Base-by-base conservation (phyloP, 176 grass and related monocot genomes). In the Thalia dealbata region DNA sequence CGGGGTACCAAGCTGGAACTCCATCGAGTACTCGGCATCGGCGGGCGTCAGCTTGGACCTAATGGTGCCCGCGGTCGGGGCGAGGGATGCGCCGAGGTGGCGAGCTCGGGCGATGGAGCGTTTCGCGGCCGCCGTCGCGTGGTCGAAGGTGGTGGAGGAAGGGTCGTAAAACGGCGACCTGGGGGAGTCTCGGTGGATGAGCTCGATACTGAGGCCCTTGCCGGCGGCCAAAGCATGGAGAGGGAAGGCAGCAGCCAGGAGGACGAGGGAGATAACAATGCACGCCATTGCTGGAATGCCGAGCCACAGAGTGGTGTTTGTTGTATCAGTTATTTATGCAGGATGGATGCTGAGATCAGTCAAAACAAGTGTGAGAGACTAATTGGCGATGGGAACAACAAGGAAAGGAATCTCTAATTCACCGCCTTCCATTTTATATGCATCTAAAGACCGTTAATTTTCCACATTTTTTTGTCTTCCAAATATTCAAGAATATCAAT, bases 111-210 rank as follows among this genome's bases (percentile, higher is more conserved):
- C 4, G 6, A 10, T 24, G 29, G 76, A 78, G 28, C 50, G 76
- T 0, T 14, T 7, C 0, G 64, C 76, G 21, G 64, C 50, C 2
- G 48, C 50, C 3, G 19, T 26, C 27, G n/a, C 3, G 30, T n/a
- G 76, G 21, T 78, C 63, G n/a, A 23, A 19, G 11, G 6, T 45
- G 19, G 75, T 67, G 44, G 62, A 23, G 22, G 75, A 16, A 25
- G 61, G 26, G 62, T 77, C 42, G 61, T 67, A 54, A 1, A 77
- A 26, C 10, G 75, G 75, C 7, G 75, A 77, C 46, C 54, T 68
- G 14, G 46, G 44, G 25, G 75, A 77, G 61, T 77, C 75, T 3
- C 62, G 75, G 75, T 77, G 61, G 45, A 77, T 67, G 41, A 77
- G 63, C 24, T 77, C 75, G 27, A 77, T 28, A 25, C 18, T 67